Percentiles rank a stretch among this genome's conserved stretches.
Conservation (phyloP, 768 basidiomycete genomes). For the Suillus ampliporus region DNA sequence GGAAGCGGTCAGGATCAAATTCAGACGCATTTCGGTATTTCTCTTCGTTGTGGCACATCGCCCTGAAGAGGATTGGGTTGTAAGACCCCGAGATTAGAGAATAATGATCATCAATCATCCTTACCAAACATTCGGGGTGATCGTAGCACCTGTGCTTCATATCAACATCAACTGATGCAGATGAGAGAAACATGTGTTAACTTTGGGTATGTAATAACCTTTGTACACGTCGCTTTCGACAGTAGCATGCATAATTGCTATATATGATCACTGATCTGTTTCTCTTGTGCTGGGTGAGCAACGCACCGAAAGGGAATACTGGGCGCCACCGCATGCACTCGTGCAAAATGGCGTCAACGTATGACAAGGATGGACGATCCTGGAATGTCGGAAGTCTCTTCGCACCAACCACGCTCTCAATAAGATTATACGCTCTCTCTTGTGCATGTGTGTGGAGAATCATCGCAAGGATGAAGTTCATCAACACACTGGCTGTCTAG, state of each 20-base stretch:
- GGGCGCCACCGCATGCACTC: slow-evolving; percentile 13
- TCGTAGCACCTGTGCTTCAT: background rate
- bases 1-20: slow-evolving; percentile 43
- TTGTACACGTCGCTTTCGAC: slow-evolving; percentile 16
- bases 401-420: slow-evolving; percentile 17
- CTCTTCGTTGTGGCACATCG: slow-evolving; percentile 43
- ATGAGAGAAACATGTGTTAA: slow-evolving; percentile 1
- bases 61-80: slow-evolving; percentile 29
- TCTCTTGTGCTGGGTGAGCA: slow-evolving; percentile 4
- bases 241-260: slow-evolving; percentile 14
- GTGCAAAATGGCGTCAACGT: slow-evolving; percentile 18
- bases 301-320: slow-evolving; percentile 7
- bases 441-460: slow-evolving; percentile 15
- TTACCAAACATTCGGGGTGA: slow-evolving; percentile 13
- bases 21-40: slow-evolving; percentile 35
- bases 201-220: slow-evolving; percentile 45
- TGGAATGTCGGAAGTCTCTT: slow-evolving; percentile 16
- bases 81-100: background rate
- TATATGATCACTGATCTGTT: background rate
- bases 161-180: background rate
- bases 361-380: slow-evolving; percentile 19
- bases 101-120: background rate
- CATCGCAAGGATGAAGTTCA: slow-evolving; percentile 20
- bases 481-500: slow-evolving; percentile 7
- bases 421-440: slow-evolving; percentile 16